phyloP scores from a whole-genome alignment of 2,329 filamentous ascomycete species.

The Dactylellina cionopaga region DNA sequence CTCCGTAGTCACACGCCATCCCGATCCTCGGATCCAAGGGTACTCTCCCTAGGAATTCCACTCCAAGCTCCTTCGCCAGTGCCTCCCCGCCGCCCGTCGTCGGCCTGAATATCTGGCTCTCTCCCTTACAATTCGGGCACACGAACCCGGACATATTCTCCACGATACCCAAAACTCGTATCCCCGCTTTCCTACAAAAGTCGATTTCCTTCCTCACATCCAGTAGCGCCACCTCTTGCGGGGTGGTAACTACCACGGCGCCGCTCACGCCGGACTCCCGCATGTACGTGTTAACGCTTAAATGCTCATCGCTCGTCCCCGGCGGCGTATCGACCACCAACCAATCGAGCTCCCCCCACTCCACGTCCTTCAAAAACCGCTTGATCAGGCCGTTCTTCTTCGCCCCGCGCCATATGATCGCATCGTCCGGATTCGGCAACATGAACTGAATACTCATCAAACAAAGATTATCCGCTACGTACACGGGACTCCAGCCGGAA shows the following conservation, averaged over 20 bases:
- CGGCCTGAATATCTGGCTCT: slow-evolving; percentile 81
- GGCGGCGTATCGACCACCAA: slow-evolving; percentile 94
- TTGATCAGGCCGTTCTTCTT: slow-evolving; percentile 99
- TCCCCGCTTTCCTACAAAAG: slow-evolving; percentile 94
- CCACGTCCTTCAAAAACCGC: slow-evolving; percentile 95
- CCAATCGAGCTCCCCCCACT: slow-evolving; percentile 95
- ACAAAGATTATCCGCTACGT: slow-evolving; percentile 90
- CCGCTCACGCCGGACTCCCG: slow-evolving; percentile 93
- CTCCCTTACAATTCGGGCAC: slow-evolving; percentile 79
- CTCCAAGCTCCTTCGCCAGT: slow-evolving; percentile 83
- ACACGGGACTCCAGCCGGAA: slow-evolving; percentile 92
- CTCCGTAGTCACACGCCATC: slow-evolving; percentile 95
- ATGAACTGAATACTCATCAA: slow-evolving; percentile 99
- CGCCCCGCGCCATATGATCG: slow-evolving; percentile 94
- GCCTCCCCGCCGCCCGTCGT: slow-evolving; percentile 86
- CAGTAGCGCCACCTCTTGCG: slow-evolving; percentile 89
- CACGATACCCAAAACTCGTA: slow-evolving; percentile 85
- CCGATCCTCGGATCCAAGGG: slow-evolving; percentile 93
- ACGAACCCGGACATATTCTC: slow-evolving; percentile 99
- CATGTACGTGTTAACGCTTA: slow-evolving; percentile 90
- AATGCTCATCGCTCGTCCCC: slow-evolving; percentile 92
- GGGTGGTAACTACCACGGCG: slow-evolving; percentile 91
- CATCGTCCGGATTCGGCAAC: slow-evolving; percentile 91
- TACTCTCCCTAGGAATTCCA: slow-evolving; percentile 88
- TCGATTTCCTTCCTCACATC: slow-evolving; percentile 98